These are phyloP conservation scores for Fusarium cyanostomum DNA, from an alignment of 2,329 filamentous ascomycete genomes.

Conservation along the genomic window DNA sequence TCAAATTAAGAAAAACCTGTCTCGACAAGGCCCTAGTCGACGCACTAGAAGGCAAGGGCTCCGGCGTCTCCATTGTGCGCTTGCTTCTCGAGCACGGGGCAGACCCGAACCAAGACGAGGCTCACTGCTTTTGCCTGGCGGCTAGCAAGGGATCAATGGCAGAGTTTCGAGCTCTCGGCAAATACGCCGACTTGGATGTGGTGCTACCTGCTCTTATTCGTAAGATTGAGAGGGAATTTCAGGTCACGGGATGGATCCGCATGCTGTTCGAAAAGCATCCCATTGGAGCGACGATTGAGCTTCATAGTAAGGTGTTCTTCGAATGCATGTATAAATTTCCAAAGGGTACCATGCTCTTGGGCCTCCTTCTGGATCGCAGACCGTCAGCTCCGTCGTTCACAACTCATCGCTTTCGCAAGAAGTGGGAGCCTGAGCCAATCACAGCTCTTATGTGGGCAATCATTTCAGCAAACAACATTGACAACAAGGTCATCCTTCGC, in stretches of 20 bases:
- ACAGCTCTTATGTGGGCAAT: constrained; percentile 11
- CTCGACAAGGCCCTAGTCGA: constrained; percentile 1
- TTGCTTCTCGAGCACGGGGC: constrained; percentile 12
- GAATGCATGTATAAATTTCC: constrained; percentile 17
- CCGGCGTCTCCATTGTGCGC: neutral
- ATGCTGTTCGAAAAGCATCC: constrained; percentile 1
- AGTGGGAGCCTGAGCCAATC: neutral
- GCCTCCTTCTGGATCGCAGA: neutral
- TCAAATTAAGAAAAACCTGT: neutral
- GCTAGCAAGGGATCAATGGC: neutral
- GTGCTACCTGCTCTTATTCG: neutral
- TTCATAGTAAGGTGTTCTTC: constrained; percentile 1
- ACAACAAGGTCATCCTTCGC: constrained; percentile 1
- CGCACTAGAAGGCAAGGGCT: neutral
- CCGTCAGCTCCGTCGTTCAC: neutral
- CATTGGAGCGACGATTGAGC: neutral
- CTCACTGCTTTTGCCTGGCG: constrained; percentile 7
- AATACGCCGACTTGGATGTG: neutral
- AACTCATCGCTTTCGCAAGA: neutral
- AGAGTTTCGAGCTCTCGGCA: constrained; percentile 1
- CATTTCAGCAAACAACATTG: neutral
- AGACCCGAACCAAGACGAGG: constrained; percentile 9
- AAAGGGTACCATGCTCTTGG: neutral
- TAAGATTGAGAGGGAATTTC: neutral
- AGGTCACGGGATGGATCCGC: neutral